Evolutionary conservation across 495 filamentous ascomycete genomes (phyloP).

Genomic region (Hypoxylon lenormandii): DNA sequence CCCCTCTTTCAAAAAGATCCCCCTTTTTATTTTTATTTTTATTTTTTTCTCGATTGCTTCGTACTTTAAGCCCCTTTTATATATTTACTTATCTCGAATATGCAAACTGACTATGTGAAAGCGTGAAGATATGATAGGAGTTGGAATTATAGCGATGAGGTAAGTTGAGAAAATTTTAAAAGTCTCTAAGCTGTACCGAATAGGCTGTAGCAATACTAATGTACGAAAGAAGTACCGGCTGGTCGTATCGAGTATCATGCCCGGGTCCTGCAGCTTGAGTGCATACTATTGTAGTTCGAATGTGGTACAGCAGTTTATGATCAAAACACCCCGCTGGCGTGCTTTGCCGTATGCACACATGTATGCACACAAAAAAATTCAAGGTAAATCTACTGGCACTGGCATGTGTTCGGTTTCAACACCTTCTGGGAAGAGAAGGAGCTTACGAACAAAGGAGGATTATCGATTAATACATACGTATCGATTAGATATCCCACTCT

Average conservation of each 20-base stretch:
- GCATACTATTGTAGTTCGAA: constrained; percentile 17
- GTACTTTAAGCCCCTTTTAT: not conserved
- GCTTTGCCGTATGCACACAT: not conserved
- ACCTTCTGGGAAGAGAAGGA: constrained; percentile 28
- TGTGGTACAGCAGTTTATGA: not conserved
- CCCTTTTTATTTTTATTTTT: constrained; percentile 33
- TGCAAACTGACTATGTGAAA: no score
- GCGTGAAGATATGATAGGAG: no score
- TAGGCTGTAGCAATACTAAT: no score
- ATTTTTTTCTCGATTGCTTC: not conserved
- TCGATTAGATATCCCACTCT: constrained; percentile 4
- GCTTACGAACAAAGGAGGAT: constrained; percentile 24
- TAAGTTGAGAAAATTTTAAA: no score
- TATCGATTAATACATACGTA: constrained; percentile 19
- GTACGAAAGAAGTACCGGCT: not conserved
- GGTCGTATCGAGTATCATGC: constrained; percentile 4
- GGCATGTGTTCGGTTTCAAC: not conserved
- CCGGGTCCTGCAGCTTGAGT: constrained; percentile 13
- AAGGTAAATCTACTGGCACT: not conserved
- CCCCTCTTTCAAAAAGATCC: constrained; percentile 33
- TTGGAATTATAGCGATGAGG: no score
- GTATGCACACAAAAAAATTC: not conserved
- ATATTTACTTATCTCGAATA: no score
- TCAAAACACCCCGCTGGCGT: constrained; percentile 5
- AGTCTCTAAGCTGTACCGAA: no score